A percentile compares a stretch with the other conserved stretches of the same genome.
These are phyloP conservation scores for Ensete ventricosum DNA, from an alignment of 176 grass and related monocot species.

Conservation along the genomic window DNA sequence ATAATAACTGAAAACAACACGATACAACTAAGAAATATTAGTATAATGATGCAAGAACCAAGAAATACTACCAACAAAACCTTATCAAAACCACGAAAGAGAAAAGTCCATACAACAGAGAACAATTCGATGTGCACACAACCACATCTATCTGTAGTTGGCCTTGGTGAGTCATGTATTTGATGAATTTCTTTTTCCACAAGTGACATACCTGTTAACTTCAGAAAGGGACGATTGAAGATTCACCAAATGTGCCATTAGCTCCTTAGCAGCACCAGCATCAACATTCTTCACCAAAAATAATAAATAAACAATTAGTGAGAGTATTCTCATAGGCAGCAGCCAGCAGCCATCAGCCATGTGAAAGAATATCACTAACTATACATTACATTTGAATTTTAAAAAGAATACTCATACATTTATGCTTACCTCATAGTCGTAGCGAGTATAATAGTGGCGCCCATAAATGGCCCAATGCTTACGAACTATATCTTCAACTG, in stretches of 20 bases:
- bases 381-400: no score
- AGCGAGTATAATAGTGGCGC: constrained; percentile 97
- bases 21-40: background rate
- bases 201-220: constrained; percentile 68
- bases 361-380: no score
- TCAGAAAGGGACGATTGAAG: constrained; percentile 69
- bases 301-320: constrained; percentile 14
- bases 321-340: constrained; percentile 4
- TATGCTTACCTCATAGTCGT: constrained; percentile 79
- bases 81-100: no score
- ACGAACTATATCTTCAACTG: constrained; percentile 87
- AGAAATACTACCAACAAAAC: no score
- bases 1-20: background rate
- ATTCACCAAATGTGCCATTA: constrained; percentile 71
- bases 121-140: background rate
- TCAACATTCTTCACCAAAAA: constrained; percentile 84
- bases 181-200: background rate
- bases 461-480: constrained; percentile 92
- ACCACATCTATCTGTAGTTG: background rate
- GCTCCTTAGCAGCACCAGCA: constrained; percentile 68
- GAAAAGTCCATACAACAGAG: no score
- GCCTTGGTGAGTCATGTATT: background rate
- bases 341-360: background rate
- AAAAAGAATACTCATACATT: background rate
- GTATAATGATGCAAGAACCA: background rate